Evolutionary conservation across 257 asterid genomes (phyloP).

Genomic region (Nicotiana paniculata): DNA sequence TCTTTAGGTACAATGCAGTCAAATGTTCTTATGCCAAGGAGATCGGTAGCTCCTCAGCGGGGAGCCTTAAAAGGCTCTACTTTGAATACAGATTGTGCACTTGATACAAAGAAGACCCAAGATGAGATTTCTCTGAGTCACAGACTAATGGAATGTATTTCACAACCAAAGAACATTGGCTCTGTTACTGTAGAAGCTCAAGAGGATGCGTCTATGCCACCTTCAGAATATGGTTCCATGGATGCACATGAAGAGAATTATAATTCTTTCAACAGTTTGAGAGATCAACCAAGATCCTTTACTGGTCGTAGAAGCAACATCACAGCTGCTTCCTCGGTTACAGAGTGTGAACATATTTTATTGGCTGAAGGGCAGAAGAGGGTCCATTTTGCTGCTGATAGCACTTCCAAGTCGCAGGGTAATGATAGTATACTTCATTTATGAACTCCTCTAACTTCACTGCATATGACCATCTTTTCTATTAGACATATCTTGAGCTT

Average conservation of each 20-base stretch:
- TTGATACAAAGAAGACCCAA: constrained; percentile 25
- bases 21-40: constrained; percentile 52
- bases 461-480: neutral
- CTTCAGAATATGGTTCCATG: constrained; percentile 52
- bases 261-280: constrained; percentile 30
- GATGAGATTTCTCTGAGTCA: constrained; percentile 33
- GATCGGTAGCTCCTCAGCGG: constrained; percentile 47
- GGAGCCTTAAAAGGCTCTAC: constrained; percentile 43
- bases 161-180: constrained; percentile 27
- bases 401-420: constrained; percentile 48
- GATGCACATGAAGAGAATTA: constrained; percentile 34
- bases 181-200: constrained; percentile 34
- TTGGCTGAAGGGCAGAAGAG: constrained; percentile 56
- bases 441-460: neutral
- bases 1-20: constrained; percentile 51
- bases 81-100: constrained; percentile 22
- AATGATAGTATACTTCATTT: constrained; percentile 19
- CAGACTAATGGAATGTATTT: constrained; percentile 21
- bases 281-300: constrained; percentile 36
- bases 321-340: constrained; percentile 35
- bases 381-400: constrained; percentile 59
- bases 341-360: constrained; percentile 25
- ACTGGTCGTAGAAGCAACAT: constrained; percentile 25
- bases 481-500: neutral
- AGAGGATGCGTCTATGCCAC: constrained; percentile 50